Base-by-base conservation (phyloP, 1,139 yeast genomes). In the Suhomyces guaymorum region DNA sequence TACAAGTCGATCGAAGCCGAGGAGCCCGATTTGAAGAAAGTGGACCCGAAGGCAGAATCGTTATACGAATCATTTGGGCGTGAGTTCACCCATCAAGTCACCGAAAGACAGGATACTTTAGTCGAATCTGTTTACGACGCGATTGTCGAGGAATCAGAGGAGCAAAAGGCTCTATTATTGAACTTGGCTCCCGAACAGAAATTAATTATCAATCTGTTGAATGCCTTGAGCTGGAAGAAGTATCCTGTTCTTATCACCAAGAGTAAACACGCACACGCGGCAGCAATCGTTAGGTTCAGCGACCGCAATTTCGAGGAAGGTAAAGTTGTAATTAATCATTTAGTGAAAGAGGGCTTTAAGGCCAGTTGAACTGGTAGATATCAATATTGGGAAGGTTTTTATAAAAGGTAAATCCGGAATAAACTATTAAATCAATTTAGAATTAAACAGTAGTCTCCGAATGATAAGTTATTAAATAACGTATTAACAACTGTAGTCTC, bases 231-330 rank as follows among this genome's bases (percentile, higher is more conserved):
- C 3, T 87, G 95, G 95, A 57, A 64, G 21, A 87, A 84, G 54
- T 82, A 55, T 51, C 94, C 94, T 0, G 71, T 86, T 18, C 70
- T 83, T 41, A 82, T 87, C 35, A 70, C 82, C 28, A 63, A 73
- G 21, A 80, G 92, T 4, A 70, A 70, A 33, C 75, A 80, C 32
- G 73, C 94, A 0, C 96, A 87, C 52, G 88, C 95, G 2, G 95
- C 92, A 2, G 82, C 87, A 1, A 83, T 87, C 39, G 85, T 81
- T 24, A 70, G 95, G 37, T 75, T 70, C 39, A 63, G 65, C 26
- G 74, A 74, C 23, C 70, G 73, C 15, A 57, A 66, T 15, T 78
- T 73, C 41, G 75, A 63, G 21, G 95, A 87, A 55, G 96, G 96
- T 1, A 74, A 78, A 49, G 54, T 67, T 1, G 85, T 83, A 4